Base-by-base conservation (phyloP, 2,329 filamentous ascomycete genomes). In the Elsinoe necatrix region DNA sequence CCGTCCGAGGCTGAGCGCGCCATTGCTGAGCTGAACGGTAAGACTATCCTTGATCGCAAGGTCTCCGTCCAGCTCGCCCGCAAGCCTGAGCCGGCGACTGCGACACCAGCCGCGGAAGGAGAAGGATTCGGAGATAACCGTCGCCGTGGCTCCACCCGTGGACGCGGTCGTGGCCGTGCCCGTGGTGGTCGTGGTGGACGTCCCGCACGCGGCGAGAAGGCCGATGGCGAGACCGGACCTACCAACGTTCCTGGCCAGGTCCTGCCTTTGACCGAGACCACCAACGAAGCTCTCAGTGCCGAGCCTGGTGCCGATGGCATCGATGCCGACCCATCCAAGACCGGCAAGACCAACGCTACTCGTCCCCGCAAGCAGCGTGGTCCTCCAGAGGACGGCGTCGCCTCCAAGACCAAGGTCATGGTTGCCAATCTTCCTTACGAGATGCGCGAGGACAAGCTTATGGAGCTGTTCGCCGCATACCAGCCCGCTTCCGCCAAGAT, bases 391-490 rank as follows among this genome's bases (percentile, higher is more conserved):
- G 92, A 98, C 72, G 93, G 93, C 66, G 89, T 98, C 69, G 86
- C 93, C 64, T 97, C 92, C 75, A 96, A 96, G 86, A 97, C 88
- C 75, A 98, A 98, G 87, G 89, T 98, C 77, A 98, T 98, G 93
- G 93, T 98, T 69, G 93, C 93, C 70, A 98, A 98, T 80, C 84
- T 98, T 62, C 93, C 93, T 55, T 98, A 98, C 71, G 92, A 98
- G 77, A 82, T 97, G 73, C 92, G 86, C 67, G 93, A 98, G 79
- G 91, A 97, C 69, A 95, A 92, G 93, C 89, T 98, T 71, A 91
- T 96, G 79, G 92, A 98, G 74, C 88, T 98, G 69, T 98, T 98
- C 77, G 80, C 83, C 69, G 88, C 84, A 62, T 98, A 96, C 79
- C 81, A 90, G 71, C 93, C 93, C 61, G 86, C 86, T 65, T 95